A percentile compares a stretch with the other conserved stretches of the same genome.
These are phyloP conservation scores for Gonium pectorale DNA, from an alignment of 139 green algal genomes.

Conservation along the genomic window DNA sequence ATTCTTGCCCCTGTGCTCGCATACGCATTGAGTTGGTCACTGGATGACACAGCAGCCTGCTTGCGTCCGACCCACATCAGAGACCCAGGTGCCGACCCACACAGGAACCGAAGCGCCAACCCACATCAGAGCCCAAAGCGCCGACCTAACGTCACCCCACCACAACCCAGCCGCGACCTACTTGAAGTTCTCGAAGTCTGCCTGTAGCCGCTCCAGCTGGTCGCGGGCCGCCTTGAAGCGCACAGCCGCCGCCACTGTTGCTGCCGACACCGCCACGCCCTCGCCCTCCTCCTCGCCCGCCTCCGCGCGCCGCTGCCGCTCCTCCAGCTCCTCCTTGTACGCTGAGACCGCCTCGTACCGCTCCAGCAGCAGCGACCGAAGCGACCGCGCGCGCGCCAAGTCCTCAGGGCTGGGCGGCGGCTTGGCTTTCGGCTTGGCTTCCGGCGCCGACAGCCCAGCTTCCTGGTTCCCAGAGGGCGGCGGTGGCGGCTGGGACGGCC, in stretches of 20 bases:
- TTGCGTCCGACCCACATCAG: too few species aligned
- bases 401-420: conserved; percentile 2
- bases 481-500: too few species aligned
- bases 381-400: background rate
- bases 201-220: conserved; percentile 24
- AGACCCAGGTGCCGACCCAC: too few species aligned
- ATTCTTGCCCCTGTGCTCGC: too few species aligned
- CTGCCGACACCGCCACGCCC: background rate
- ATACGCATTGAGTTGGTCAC: too few species aligned
- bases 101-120: too few species aligned
- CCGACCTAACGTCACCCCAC: too few species aligned
- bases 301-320: background rate
- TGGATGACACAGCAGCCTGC: too few species aligned
- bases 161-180: too few species aligned
- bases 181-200: conserved; percentile 44
- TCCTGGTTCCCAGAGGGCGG: too few species aligned
- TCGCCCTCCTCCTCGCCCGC: background rate
- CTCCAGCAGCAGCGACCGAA: conserved; percentile 38
- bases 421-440: background rate
- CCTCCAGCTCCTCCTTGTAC: background rate
- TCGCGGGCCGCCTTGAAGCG: background rate
- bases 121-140: too few species aligned
- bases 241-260: background rate
- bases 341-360: conserved; percentile 24
- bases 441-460: too few species aligned